Conservation (phyloP, 2,329 filamentous ascomycete species). For the Curvularia hawaiiensis region DNA sequence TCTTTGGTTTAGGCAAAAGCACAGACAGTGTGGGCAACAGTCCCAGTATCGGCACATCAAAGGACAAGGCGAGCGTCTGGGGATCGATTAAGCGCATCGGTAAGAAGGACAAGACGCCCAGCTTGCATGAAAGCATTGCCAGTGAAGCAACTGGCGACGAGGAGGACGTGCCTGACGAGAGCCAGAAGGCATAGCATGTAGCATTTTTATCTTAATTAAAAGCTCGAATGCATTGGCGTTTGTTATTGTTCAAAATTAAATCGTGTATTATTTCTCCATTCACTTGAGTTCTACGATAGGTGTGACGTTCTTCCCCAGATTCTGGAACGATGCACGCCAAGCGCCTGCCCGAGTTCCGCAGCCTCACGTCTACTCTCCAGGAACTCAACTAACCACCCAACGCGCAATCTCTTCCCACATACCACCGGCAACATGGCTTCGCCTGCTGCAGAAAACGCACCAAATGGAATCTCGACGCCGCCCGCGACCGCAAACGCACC, state of each 20-base stretch:
- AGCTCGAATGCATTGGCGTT: not conserved
- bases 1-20: constrained; percentile 32
- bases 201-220: not conserved
- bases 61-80: constrained; percentile 50
- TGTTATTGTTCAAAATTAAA: not conserved
- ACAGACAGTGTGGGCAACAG: constrained; percentile 42
- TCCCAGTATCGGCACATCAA: constrained; percentile 45
- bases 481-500: constrained; percentile 40
- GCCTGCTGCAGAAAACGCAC: constrained; percentile 40
- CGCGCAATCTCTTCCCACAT: constrained; percentile 1
- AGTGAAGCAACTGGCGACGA: constrained; percentile 48
- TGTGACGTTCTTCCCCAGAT: constrained; percentile 11
- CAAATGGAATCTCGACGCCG: constrained; percentile 48
- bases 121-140: constrained; percentile 53
- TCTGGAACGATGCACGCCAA: constrained; percentile 19
- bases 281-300: not conserved
- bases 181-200: not conserved
- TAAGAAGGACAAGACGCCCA: constrained; percentile 53
- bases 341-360: constrained; percentile 5
- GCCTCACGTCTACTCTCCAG: constrained; percentile 6
- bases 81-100: constrained; percentile 52
- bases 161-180: constrained; percentile 3
- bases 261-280: not conserved
- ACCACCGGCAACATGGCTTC: constrained; percentile 42
- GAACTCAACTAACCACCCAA: constrained; percentile 1